phyloP scores from a whole-genome alignment of 169 alveolate species.

The Plasmodium blacklocki region DNA sequence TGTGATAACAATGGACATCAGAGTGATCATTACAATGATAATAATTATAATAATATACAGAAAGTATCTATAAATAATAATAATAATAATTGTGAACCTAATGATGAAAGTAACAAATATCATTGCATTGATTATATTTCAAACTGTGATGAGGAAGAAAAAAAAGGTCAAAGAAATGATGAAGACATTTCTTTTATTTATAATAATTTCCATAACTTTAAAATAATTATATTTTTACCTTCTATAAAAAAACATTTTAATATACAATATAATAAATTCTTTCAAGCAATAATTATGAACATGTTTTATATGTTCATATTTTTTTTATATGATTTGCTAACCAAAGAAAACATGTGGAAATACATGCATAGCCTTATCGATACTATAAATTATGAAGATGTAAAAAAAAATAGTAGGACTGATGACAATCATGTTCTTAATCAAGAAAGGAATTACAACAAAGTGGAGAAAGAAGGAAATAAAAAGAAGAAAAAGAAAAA shows the following conservation, averaged over 20 bases:
- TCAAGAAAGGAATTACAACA: no score
- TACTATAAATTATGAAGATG: not conserved
- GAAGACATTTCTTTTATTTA: conserved; percentile 29
- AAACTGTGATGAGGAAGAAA: not conserved
- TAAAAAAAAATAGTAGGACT: not conserved
- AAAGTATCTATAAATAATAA: not conserved
- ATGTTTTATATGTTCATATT: conserved; percentile 52
- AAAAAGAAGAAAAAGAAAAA: not conserved
- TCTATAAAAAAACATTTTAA: conserved; percentile 58
- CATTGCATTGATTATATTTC: not conserved
- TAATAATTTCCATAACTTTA: conserved; percentile 31
- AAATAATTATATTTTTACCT: conserved; percentile 54
- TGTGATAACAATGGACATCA: no score
- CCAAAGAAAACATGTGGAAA: conserved; percentile 37
- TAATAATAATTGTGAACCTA: not conserved
- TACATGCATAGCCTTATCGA: conserved; percentile 34
- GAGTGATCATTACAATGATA: not conserved
- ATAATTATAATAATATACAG: not conserved
- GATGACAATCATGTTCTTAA: not conserved
- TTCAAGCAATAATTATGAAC: conserved; percentile 64
- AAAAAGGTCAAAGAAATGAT: not conserved
- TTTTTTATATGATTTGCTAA: conserved; percentile 41
- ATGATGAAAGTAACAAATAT: not conserved
- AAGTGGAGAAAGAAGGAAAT: no score
- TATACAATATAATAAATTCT: conserved; percentile 69